Evolutionary conservation across 345 rosid genomes (phyloP).

Genomic region (Isatis tinctoria): DNA sequence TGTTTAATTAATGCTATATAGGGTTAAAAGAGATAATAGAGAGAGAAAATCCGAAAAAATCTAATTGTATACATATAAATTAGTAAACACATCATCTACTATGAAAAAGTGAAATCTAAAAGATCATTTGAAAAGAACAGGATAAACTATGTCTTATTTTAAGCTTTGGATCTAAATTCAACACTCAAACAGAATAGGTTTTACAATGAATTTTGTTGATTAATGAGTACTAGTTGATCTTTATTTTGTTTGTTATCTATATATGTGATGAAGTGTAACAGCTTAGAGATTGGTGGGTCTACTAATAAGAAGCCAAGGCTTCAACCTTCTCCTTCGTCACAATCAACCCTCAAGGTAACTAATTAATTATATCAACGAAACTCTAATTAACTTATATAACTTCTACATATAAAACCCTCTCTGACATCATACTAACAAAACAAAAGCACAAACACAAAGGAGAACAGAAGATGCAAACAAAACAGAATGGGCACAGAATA

Average conservation of each 20-base stretch:
- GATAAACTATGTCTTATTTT: conserved; percentile 9
- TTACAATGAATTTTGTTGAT: background rate
- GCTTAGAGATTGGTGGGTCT: conserved; percentile 71
- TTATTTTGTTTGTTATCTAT: conserved; percentile 9
- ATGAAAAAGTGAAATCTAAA: conserved; percentile 1
- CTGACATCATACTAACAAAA: conserved; percentile 36
- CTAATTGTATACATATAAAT: background rate
- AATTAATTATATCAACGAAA: background rate
- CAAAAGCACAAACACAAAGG: conserved; percentile 40
- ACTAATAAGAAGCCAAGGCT: conserved; percentile 79
- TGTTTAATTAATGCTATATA: background rate
- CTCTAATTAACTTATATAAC: background rate
- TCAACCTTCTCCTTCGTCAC: conserved; percentile 71
- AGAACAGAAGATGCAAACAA: conserved; percentile 30
- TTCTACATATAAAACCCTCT: conserved; percentile 10
- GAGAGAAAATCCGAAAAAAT: background rate
- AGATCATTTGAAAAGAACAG: conserved; percentile 2
- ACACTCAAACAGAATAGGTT: background rate
- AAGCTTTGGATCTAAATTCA: conserved; percentile 20
- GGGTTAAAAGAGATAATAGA: background rate
- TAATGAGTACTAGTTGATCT: background rate
- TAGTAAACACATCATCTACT: conserved; percentile 1
- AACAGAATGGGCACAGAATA: conserved; percentile 44
- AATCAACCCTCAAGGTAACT: conserved; percentile 74
- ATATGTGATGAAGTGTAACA: conserved; percentile 52